Evolutionary conservation across 495 filamentous ascomycete genomes (phyloP), one percentile per base, ranked within the genome.

Genomic region (Elasticomyces elasticus): DNA sequence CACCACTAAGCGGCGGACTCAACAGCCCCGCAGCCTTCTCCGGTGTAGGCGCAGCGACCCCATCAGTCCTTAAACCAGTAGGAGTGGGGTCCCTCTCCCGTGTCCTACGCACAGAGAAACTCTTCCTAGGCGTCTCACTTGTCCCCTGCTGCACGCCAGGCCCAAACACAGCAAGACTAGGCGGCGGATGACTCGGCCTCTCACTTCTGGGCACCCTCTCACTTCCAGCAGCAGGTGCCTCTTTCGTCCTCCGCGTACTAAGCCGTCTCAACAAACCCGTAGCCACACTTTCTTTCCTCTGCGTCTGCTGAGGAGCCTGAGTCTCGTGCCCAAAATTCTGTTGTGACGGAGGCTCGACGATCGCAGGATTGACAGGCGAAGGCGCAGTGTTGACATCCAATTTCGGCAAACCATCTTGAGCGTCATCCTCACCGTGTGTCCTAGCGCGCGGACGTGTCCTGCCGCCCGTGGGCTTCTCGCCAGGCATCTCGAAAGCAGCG

Each of bases 401-500:
- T 62, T 83, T 84, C 68, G 89, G 87, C 69, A 87, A 71, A 2
- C 76, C 78, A 46, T 92, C 86, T 2, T 81, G 73, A 15, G 90
- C 78, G 30, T 99, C 94, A 57, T 97, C 92, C 68, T 97, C 92
- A 38, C 92, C 94, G 64, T 97, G 94, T 0, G 92, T 97, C 52
- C 94, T 74, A 26, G 92, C 89, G 40, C 92, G 79, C 11, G 89
- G 88, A 45, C 92, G 78, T 24, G 86, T 83, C 28, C 92, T 77
- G 53, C 85, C 82, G 24, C 86, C 84, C 4, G 83, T 84, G 49
- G 86, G 76, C 55, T 79, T 83, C 66, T 94, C 88, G 20, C 89
- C 89, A 1, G 81, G 78, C 71, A 94, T 79, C 60, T 94, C 87
- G 63, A 90, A 92, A 13, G 82, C 70, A 10, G 79, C 73, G 40